phyloP scores from a whole-genome alignment of 345 rosid genomes.

The Citrus medica region DNA sequence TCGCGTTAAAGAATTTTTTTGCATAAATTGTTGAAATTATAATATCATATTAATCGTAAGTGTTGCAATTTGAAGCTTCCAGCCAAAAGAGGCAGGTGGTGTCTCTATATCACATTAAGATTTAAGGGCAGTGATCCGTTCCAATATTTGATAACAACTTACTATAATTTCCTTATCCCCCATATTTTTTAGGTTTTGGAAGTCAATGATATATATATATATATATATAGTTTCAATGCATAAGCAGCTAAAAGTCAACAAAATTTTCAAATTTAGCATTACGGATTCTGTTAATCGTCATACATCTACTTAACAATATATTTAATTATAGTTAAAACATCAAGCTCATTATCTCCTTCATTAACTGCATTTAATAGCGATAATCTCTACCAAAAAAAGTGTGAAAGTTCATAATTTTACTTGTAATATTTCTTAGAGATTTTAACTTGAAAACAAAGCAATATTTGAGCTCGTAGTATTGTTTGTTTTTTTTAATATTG shows the following conservation, averaged over 20 bases:
- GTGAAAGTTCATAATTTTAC: too few species aligned
- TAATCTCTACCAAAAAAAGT: too few species aligned
- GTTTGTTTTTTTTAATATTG: too few species aligned
- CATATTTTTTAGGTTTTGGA: neutral
- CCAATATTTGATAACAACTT: neutral
- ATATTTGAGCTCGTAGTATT: neutral
- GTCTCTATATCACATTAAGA: neutral
- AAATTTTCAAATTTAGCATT: neutral
- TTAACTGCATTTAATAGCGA: neutral
- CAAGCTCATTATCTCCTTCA: neutral
- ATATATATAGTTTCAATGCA: neutral
- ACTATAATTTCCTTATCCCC: neutral
- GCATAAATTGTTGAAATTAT: neutral
- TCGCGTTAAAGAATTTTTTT: too few species aligned
- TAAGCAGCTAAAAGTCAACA: neutral
- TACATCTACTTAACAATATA: neutral
- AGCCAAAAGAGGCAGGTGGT: neutral
- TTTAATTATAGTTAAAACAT: neutral
- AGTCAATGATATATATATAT: neutral
- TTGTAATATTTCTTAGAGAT: too few species aligned
- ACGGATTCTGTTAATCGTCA: neutral
- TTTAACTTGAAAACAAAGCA: neutral
- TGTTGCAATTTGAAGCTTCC: neutral
- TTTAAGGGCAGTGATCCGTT: neutral
- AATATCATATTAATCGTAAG: neutral